These are phyloP conservation scores for Kokia cookei DNA, from an alignment of 441 rosid species.

Conservation along the genomic window DNA sequence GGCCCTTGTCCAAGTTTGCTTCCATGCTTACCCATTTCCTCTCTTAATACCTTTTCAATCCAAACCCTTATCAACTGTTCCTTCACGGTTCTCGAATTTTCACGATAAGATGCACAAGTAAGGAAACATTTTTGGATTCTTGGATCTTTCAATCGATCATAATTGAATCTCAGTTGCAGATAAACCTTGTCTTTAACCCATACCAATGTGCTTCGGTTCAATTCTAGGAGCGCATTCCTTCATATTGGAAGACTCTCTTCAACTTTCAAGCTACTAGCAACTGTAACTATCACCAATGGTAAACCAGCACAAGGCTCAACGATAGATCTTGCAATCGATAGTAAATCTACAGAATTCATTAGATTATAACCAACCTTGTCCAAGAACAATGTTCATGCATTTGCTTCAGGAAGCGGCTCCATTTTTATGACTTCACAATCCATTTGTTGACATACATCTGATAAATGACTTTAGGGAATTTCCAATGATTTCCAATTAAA, in stretches of 20 bases:
- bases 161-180: not conserved
- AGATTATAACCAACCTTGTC: conserved; percentile 15
- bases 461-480: not conserved
- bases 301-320: not conserved
- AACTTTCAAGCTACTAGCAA: conserved; percentile 31
- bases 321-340: too few species aligned
- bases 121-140: not conserved
- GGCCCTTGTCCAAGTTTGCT: not conserved
- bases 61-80: too few species aligned
- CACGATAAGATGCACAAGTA: not conserved
- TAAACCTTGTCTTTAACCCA: not conserved
- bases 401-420: conserved; percentile 24
- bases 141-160: not conserved
- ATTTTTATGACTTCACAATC: conserved; percentile 32
- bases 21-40: not conserved
- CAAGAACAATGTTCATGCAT: conserved; percentile 37
- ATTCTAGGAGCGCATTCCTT: conserved; percentile 23
- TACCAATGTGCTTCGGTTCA: not conserved
- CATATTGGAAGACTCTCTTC: not conserved
- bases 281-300: conserved; percentile 35
- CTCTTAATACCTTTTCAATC: too few species aligned
- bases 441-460: conserved; percentile 31
- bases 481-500: not conserved
- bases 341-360: not conserved
- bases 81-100: not conserved